A percentile compares a stretch with the other conserved stretches of the same genome.
Conservation (phyloP, 106 monocot genomes). For the Allium sativum region DNA sequence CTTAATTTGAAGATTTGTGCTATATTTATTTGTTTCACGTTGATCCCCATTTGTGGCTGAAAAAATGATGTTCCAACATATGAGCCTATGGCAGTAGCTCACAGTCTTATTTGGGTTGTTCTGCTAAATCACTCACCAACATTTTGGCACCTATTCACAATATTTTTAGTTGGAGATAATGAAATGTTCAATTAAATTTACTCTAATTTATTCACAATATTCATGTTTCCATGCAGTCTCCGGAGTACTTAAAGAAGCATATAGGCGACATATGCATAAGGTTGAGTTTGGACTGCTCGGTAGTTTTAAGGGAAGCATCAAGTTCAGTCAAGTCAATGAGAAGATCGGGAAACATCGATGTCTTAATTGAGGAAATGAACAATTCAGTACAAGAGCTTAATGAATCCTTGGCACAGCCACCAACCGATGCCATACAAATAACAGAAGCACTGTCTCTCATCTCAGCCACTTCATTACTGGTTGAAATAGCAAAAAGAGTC, state of each 20-base stretch:
- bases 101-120: too few relatives aligned
- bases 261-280: conserved; percentile 29
- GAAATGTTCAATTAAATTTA: too few relatives aligned
- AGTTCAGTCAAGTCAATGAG: conserved; percentile 27
- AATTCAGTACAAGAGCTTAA: conserved; percentile 29
- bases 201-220: not conserved
- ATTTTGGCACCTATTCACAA: too few relatives aligned
- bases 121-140: too few relatives aligned
- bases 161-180: too few relatives aligned
- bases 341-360: conserved; percentile 15
- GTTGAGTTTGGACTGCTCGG: conserved; percentile 21
- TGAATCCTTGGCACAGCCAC: not conserved
- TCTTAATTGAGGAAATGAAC: conserved; percentile 34
- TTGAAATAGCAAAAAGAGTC: conserved; percentile 35
- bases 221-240: not conserved
- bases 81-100: too few relatives aligned
- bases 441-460: conserved; percentile 28
- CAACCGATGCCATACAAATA: not conserved
- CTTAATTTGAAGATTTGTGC: too few relatives aligned
- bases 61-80: too few relatives aligned
- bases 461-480: conserved; percentile 24
- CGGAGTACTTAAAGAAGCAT: conserved; percentile 16
- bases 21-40: too few relatives aligned
- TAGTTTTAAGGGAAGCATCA: conserved; percentile 32
- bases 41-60: too few relatives aligned